These are phyloP conservation scores for Tulasnella sp. DNA, from an alignment of 768 basidiomycete genomes.

Conservation along the genomic window DNA sequence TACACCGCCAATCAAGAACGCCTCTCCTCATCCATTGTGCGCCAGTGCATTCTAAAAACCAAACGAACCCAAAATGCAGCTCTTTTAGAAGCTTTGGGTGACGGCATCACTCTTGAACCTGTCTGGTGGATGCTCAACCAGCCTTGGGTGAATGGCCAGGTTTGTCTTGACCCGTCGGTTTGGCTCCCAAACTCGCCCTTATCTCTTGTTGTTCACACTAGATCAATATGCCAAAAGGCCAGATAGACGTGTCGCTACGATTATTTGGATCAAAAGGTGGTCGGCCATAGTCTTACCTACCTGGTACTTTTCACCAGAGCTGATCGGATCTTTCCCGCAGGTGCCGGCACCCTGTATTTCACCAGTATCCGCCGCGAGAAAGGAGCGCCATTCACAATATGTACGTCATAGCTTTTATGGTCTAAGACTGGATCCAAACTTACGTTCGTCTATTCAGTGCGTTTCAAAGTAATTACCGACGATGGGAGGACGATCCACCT, in stretches of 20 bases:
- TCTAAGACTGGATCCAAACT: neutral
- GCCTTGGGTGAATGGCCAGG: constrained; percentile 31
- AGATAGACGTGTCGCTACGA: constrained; percentile 27
- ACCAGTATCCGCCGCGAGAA: constrained; percentile 32
- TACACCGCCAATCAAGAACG: constrained; percentile 32
- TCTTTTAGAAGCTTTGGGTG: constrained; percentile 24
- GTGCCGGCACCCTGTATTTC: constrained; percentile 34
- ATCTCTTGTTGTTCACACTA: constrained; percentile 10
- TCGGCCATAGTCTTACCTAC: neutral
- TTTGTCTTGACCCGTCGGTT: neutral
- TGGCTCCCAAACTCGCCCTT: neutral
- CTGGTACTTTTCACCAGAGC: neutral
- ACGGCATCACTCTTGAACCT: constrained; percentile 29
- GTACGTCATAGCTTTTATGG: constrained; percentile 14
- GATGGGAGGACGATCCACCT: constrained; percentile 29
- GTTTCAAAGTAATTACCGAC: constrained; percentile 33
- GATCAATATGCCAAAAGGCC: constrained; percentile 26
- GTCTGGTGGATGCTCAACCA: constrained; percentile 29
- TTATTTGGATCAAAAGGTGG: constrained; percentile 30
- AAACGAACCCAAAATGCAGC: constrained; percentile 21
- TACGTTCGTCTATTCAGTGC: constrained; percentile 25
- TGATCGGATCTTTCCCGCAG: constrained; percentile 13
- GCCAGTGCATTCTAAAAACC: constrained; percentile 25
- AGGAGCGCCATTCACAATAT: constrained; percentile 32
- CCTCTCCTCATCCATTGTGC: constrained; percentile 31